A percentile compares a stretch with the other conserved stretches of the same genome.
phyloP scores from a whole-genome alignment of 2,329 filamentous ascomycete genomes.

The Ilyonectria destructans region DNA sequence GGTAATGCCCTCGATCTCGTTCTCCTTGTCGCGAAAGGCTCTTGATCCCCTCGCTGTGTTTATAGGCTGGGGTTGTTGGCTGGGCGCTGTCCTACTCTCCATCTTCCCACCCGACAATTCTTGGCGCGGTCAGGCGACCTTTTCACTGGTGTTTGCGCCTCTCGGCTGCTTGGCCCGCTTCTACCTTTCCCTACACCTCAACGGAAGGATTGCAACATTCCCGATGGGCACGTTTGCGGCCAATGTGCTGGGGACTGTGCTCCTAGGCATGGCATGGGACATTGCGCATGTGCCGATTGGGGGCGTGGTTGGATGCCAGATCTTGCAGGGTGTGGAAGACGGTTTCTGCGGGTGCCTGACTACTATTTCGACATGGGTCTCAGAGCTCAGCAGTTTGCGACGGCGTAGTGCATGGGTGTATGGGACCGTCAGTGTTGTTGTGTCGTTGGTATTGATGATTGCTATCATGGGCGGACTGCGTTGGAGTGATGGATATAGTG shows the following conservation, averaged over 20 bases:
- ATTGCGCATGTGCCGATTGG: constrained; percentile 78
- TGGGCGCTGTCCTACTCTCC: constrained; percentile 81
- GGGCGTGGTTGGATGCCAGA: constrained; percentile 76
- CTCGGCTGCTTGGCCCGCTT: constrained; percentile 84
- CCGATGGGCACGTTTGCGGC: constrained; percentile 89
- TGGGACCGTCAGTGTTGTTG: constrained; percentile 72
- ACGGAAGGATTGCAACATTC: constrained; percentile 77
- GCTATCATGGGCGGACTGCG: constrained; percentile 82
- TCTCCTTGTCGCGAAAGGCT: constrained; percentile 68
- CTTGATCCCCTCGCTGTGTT: constrained; percentile 77
- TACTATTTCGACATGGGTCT: constrained; percentile 79
- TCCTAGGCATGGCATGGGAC: constrained; percentile 85
- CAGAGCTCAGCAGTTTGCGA: constrained; percentile 70
- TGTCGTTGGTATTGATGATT: constrained; percentile 73
- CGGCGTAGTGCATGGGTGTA: constrained; percentile 78
- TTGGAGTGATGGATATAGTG: constrained; percentile 76
- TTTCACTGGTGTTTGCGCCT: constrained; percentile 87
- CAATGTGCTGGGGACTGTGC: constrained; percentile 83
- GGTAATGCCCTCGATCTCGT: constrained; percentile 74
- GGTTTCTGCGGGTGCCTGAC: constrained; percentile 79
- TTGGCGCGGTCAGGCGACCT: constrained; percentile 84
- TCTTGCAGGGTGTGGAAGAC: constrained; percentile 77
- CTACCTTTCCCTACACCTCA: constrained; percentile 81
- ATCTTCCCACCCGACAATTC: constrained; percentile 80
- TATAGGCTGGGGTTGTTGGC: constrained; percentile 83